Evolutionary conservation across 257 asterid genomes (phyloP).

Genomic region (Solanum rostratum): DNA sequence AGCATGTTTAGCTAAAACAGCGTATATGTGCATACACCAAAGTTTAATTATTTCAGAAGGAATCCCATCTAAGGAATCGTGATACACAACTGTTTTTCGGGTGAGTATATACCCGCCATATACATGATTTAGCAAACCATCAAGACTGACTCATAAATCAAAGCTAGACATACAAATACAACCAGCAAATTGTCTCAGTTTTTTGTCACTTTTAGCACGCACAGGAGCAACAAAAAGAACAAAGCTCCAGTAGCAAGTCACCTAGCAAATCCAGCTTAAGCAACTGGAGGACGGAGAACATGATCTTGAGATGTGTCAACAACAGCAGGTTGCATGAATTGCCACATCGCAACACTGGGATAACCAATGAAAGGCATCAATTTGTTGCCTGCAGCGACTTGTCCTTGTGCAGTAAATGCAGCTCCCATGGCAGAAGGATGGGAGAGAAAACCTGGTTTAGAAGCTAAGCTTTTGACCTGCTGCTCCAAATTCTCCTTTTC

Average conservation of each 20-base stretch:
- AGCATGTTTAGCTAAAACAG: background rate
- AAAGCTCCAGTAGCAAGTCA: background rate
- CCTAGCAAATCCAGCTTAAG: slow-evolving; percentile 4
- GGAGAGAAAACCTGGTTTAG: slow-evolving; percentile 7
- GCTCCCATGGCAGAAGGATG: slow-evolving; percentile 9
- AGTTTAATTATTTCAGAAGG: background rate
- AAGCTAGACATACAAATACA: background rate
- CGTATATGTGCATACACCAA: background rate
- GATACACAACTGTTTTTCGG: background rate
- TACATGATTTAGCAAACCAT: background rate
- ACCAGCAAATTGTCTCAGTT: background rate
- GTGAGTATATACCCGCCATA: background rate
- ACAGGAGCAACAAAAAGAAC: background rate
- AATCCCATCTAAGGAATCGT: background rate
- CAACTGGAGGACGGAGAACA: slow-evolving; percentile 24
- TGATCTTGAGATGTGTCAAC: slow-evolving; percentile 26
- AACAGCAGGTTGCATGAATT: slow-evolving; percentile 22
- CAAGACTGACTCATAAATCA: background rate
- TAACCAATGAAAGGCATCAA: slow-evolving; percentile 20
- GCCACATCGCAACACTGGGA: slow-evolving; percentile 28
- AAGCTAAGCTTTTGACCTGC: slow-evolving; percentile 11
- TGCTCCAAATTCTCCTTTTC: slow-evolving; percentile 18
- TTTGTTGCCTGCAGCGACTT: slow-evolving; percentile 11
- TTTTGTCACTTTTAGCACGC: background rate
- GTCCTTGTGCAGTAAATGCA: slow-evolving; percentile 4